These are phyloP conservation scores for Microbotryum saponariae DNA, from an alignment of 1,284 basidiomycete species.

Conservation along the genomic window DNA sequence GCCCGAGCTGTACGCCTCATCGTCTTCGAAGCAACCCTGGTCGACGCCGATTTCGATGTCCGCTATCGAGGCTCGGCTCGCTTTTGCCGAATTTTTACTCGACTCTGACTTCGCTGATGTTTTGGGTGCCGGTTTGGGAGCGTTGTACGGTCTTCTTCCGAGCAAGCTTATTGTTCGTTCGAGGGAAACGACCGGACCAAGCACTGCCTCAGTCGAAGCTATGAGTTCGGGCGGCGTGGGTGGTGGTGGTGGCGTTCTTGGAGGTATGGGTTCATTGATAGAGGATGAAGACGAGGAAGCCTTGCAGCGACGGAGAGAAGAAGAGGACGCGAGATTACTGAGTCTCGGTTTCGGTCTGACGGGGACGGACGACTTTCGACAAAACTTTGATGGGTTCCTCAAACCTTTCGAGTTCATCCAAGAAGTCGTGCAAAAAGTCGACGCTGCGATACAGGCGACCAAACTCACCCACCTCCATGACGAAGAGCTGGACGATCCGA, in stretches of 20 bases:
- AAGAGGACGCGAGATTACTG: conserved; percentile 51
- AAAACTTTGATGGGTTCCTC: conserved; percentile 75
- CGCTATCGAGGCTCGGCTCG: conserved; percentile 68
- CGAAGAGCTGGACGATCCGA: conserved; percentile 1
- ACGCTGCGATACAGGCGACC: too few species aligned
- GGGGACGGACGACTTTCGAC: conserved; percentile 64
- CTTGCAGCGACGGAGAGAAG: conserved; percentile 51
- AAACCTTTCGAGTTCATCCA: conserved; percentile 86
- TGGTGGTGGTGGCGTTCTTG: conserved; percentile 53
- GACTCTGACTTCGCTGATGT: conserved; percentile 96
- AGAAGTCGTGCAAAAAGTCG: conserved; percentile 60
- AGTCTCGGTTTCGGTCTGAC: conserved; percentile 66
- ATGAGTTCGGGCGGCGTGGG: conserved; percentile 43
- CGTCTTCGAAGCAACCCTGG: background rate
- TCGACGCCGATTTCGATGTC: conserved; percentile 35
- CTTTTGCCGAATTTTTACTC: conserved; percentile 83
- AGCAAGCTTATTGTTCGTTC: conserved; percentile 57
- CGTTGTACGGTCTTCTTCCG: conserved; percentile 85
- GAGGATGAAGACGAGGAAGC: conserved; percentile 44
- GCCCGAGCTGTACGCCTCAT: background rate
- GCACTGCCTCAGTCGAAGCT: conserved; percentile 2
- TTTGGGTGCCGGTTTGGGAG: conserved; percentile 83
- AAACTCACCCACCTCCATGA: background rate
- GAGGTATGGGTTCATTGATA: conserved; percentile 51
- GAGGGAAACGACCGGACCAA: background rate